Evolutionary conservation across 768 basidiomycete genomes (phyloP).

Genomic region (Asterophora parasitica): DNA sequence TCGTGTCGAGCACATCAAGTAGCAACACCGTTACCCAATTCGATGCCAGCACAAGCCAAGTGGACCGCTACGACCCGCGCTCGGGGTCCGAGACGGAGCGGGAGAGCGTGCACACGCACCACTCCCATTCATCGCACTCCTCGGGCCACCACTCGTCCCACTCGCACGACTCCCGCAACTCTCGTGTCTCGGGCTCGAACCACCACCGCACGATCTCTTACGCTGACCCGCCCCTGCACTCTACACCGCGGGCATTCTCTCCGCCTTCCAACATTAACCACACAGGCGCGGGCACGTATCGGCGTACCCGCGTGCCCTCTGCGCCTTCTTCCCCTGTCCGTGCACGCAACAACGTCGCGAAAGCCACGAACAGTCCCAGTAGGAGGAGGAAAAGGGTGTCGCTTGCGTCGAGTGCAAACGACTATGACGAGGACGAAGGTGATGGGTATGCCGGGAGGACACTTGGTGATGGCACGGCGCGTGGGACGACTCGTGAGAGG

Average conservation of each 20-base stretch:
- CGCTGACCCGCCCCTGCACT: not conserved
- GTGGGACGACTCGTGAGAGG: conserved; percentile 19
- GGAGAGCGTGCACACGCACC: conserved; percentile 39
- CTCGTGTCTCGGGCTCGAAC: conserved; percentile 12
- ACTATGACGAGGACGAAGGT: conserved; percentile 28
- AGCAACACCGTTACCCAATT: too few relatives aligned
- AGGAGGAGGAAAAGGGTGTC: conserved; percentile 13
- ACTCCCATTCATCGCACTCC: conserved; percentile 10
- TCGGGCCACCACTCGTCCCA: conserved; percentile 16
- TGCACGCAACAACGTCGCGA: not conserved
- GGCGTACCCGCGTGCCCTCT: conserved; percentile 41
- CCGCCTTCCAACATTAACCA: not conserved
- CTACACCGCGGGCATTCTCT: not conserved
- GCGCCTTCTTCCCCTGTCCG: conserved; percentile 32
- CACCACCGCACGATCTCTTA: conserved; percentile 10
- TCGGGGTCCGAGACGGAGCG: conserved; percentile 85
- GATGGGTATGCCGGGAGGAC: conserved; percentile 23
- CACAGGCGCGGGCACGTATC: conserved; percentile 7
- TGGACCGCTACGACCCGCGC: conserved; percentile 28
- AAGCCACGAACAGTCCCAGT: not conserved
- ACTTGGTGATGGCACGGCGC: conserved; percentile 15
- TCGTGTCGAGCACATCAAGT: too few relatives aligned
- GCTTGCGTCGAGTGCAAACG: conserved; percentile 1
- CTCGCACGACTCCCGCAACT: conserved; percentile 20
- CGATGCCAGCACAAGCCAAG: not conserved